Percentiles rank a stretch among this genome's conserved stretches.
Conservation (phyloP, 495 filamentous ascomycete genomes). For the Penicillium canescens region DNA sequence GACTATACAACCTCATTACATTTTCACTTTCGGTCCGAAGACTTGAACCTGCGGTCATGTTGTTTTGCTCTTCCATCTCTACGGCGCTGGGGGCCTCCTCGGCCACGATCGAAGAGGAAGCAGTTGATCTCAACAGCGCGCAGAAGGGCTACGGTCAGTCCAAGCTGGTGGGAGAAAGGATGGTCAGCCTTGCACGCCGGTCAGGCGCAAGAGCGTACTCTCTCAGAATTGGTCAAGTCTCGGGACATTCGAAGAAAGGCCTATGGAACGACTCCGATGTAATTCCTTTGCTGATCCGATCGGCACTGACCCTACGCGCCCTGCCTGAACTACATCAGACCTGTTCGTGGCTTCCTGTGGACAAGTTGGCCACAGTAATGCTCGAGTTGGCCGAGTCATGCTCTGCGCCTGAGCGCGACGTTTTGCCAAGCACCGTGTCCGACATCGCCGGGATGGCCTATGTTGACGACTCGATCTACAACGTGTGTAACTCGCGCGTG, state of each 20-base stretch:
- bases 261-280: conserved; percentile 62
- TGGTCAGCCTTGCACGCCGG: conserved; percentile 42
- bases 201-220: conserved; percentile 42
- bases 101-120: too few relatives aligned
- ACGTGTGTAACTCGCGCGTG: too few relatives aligned
- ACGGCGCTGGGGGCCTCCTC: conserved; percentile 41
- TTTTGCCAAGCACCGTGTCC: too few relatives aligned
- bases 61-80: conserved; percentile 56
- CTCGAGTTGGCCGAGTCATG: conserved; percentile 45
- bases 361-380: conserved; percentile 48
- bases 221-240: conserved; percentile 62
- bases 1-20: conserved; percentile 53
- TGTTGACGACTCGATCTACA: too few relatives aligned
- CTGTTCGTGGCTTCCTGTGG: conserved; percentile 59
- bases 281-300: conserved; percentile 56
- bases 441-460: too few relatives aligned
- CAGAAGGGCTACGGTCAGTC: conserved; percentile 59
- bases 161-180: conserved; percentile 57
- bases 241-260: conserved; percentile 50
- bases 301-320: conserved; percentile 45
- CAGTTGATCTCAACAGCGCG: conserved; percentile 38
- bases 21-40: conserved; percentile 49
- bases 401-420: too few relatives aligned
- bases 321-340: conserved; percentile 47
- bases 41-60: conserved; percentile 44